Percentiles rank a stretch among this genome's conserved stretches.
These are phyloP conservation scores for Arbutus unedo DNA, from an alignment of 148 eudicot genomes.

Conservation along the genomic window DNA sequence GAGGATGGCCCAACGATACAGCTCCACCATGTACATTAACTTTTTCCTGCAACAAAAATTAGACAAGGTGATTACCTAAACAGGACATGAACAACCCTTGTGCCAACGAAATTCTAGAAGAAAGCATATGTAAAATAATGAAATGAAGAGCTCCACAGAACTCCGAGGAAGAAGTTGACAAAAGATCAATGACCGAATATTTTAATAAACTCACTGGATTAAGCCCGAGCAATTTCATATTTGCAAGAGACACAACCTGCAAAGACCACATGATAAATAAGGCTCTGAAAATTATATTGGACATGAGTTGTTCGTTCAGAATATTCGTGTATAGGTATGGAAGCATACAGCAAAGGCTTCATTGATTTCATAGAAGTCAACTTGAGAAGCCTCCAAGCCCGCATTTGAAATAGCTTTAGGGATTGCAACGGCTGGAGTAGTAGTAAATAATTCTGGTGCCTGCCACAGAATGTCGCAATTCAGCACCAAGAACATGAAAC, in stretches of 20 bases:
- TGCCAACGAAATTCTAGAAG: neutral
- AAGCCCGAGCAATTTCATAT: conserved; percentile 76
- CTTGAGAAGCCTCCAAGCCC: conserved; percentile 75
- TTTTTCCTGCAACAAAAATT: conserved; percentile 59
- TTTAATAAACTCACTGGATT: conserved; percentile 52
- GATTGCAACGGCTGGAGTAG: conserved; percentile 87
- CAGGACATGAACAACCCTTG: neutral
- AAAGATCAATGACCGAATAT: neutral
- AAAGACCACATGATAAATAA: conserved; percentile 9
- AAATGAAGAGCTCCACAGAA: neutral
- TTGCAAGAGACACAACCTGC: conserved; percentile 95
- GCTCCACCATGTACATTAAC: conserved; percentile 97
- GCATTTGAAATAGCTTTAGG: conserved; percentile 95
- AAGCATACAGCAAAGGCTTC: conserved; percentile 89
- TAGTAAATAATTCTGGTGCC: conserved; percentile 91
- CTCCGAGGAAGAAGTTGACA: neutral
- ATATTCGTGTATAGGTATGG: neutral
- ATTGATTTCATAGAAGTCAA: conserved; percentile 90
- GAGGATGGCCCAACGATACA: conserved; percentile 97
- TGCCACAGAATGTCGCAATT: conserved; percentile 24
- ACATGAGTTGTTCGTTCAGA: neutral
- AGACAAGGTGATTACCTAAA: neutral
- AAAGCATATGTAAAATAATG: neutral
- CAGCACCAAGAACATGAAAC: conserved; percentile 11
- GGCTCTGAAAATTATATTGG: neutral